Base-by-base conservation (phyloP, 805 yeast species). In the Myxozyma sirexii region DNA sequence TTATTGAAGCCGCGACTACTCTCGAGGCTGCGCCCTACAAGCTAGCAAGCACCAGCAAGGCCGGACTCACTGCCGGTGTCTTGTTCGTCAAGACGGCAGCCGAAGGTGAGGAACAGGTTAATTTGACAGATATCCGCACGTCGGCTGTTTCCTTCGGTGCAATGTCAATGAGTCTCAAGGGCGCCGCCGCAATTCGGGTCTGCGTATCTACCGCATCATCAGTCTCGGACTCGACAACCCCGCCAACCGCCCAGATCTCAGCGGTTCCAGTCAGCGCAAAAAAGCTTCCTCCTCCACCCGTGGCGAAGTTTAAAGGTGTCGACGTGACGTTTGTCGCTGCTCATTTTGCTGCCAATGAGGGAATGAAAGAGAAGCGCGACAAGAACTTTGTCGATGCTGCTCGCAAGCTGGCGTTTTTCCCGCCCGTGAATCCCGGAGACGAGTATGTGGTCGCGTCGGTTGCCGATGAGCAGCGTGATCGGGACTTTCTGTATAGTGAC, bases 271-370 rank as follows among this genome's bases (percentile, higher is more conserved):
- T 43, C n/a, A 29, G 33, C 39, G 43, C 29, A 27, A 26, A 37
- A 1, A 49, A 49, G 15, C 51, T 56, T 3, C 55, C 55, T 15
- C 59, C 59, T 6, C 62, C 13, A 6, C 35, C 53, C 13, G 26
- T 31, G 19, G 27, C 49, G 12, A 31, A 37, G 41, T 49, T 43
- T 23, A 21, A 33, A 12, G 45, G 57, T n/a, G 62, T 49, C 54
- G 80, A 76, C 44, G 75, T 84, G 59, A 85, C 94, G 0, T 83
- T 90, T 74, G 84, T 86, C 2, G 75, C 79, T 41, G 82, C 86
- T 2, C 98, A 92, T 75, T 73, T 92, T 51, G 80, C 84, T 33
- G 97, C 98, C 0, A 82, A 83, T 66, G 96, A 90, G 71, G 96
- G 96, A 2, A 72, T 81, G 64, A 75, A 77, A 41, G 66, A 69